Percentiles rank a stretch among this genome's conserved stretches.
Evolutionary conservation across 1,284 basidiomycete genomes (phyloP).

Genomic region (Mycena citricolor): DNA sequence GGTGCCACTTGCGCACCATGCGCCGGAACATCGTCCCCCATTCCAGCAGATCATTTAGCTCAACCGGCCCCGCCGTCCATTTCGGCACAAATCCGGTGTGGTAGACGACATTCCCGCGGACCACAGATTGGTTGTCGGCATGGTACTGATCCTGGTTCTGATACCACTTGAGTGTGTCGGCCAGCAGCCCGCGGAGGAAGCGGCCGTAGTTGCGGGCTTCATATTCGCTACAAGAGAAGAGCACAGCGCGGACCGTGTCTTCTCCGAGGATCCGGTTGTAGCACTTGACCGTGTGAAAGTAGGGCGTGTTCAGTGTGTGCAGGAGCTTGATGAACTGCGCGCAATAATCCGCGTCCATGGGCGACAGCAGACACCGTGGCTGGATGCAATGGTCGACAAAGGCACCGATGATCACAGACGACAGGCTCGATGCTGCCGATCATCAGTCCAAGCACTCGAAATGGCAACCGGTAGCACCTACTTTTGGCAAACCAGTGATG

Average conservation of each 20-base stretch:
- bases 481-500: conserved; percentile 84
- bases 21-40: conserved; percentile 69
- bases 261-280: conserved; percentile 87
- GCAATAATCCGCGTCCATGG: conserved; percentile 95
- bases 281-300: conserved; percentile 83
- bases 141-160: conserved; percentile 63
- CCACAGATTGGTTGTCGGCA: conserved; percentile 66
- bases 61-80: conserved; percentile 46
- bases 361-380: conserved; percentile 88
- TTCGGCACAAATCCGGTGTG: conserved; percentile 66
- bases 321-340: conserved; percentile 88
- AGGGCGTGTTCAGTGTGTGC: conserved; percentile 83
- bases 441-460: conserved; percentile 5
- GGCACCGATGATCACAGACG: conserved; percentile 54
- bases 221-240: conserved; percentile 94
- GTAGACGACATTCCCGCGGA: conserved; percentile 59
- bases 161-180: conserved; percentile 78
- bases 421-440: conserved; percentile 44
- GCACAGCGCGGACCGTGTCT: conserved; percentile 80
- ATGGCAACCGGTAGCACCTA: conserved; percentile 32
- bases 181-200: conserved; percentile 79
- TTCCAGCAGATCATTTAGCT: conserved; percentile 57
- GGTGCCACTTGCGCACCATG: conserved; percentile 82
- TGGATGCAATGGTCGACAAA: conserved; percentile 91
- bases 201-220: conserved; percentile 95